Evolutionary conservation across 2,329 filamentous ascomycete genomes (phyloP), one percentile per base, ranked within the genome.

Genomic region (Cladophialophora yegresii): DNA sequence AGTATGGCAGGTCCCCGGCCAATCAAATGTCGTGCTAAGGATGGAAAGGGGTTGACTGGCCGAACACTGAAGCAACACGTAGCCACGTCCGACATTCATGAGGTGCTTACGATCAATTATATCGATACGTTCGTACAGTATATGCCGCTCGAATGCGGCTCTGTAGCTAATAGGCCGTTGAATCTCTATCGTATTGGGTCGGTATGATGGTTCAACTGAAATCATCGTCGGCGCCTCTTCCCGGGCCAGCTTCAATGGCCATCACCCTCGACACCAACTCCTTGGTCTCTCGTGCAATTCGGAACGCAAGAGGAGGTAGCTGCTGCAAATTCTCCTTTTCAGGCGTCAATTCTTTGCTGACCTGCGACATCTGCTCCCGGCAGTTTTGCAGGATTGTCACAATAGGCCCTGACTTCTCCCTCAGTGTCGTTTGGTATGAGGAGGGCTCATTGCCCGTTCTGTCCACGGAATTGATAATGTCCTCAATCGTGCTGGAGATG

Each of bases 281-380:
- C 80, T 93, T 95, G 58, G 89, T 90, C 77, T 92, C 89, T 65
- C 89, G 84, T 6, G 90, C 91, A 73, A 93, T 89, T 77, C 92
- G 89, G 76, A 96, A 96, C n/a, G 91, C 91, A 70, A 95, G 87
- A 1, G 91, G 91, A 10, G 91, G 91, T 57, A 96, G 79, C 30
- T 85, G 87, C 75, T 89, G 87, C 61, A 84, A 88, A 81, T 89
- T 88, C 72, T 81, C 81, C 6, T 77, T 78, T 22, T 77, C 69
- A 8, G 85, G 82, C 69, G 84, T 80, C 28, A 87, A 88, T 40
- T 84, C 85, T 40, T 85, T 79, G 62, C 84, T 83, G 63, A 88
- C 84, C 72, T 87, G 85, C 22, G 89, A 77, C 63, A 96, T 81
- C 50, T 86, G 84, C 67, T 86, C 81, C 63, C 87, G 83, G 75